Conservation (phyloP, 768 basidiomycete species). For the Naematelia aurantialba region DNA sequence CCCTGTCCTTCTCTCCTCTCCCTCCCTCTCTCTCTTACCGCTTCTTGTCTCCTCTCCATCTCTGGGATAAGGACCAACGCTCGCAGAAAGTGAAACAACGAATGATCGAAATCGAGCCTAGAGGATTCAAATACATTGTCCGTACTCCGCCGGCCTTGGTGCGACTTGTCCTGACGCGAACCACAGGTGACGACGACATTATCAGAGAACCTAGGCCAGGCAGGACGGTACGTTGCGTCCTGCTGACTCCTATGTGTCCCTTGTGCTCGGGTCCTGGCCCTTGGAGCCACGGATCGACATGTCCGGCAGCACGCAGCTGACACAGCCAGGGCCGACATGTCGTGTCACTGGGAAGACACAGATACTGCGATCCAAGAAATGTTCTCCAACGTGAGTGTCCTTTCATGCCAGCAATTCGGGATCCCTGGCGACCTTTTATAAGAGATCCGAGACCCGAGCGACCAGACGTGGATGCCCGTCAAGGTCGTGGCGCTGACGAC, state of each 20-base stretch:
- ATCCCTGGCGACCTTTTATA: too few species aligned
- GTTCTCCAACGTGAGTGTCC: slow-evolving; percentile 35
- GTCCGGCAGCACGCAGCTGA: too few species aligned
- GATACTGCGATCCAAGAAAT: slow-evolving; percentile 43
- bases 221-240: slow-evolving; percentile 38
- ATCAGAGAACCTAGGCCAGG: slow-evolving; percentile 43
- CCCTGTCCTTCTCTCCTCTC: not conserved
- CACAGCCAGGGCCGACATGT: slow-evolving; percentile 37
- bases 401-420: too few species aligned
- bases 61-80: too few species aligned
- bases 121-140: slow-evolving; percentile 45
- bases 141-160: slow-evolving; percentile 1
- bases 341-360: slow-evolving; percentile 48
- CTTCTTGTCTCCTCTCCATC: not conserved
- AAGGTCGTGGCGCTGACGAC: not conserved
- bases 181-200: slow-evolving; percentile 34
- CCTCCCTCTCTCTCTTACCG: not conserved
- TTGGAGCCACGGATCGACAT: too few species aligned
- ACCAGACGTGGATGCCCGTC: too few species aligned
- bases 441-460: too few species aligned
- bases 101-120: slow-evolving; percentile 42
- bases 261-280: too few species aligned
- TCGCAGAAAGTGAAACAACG: slow-evolving; percentile 34
- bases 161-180: not conserved
- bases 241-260: too few species aligned